Conservation (phyloP, 805 yeast species). For the Isabelozyma rhagii region DNA sequence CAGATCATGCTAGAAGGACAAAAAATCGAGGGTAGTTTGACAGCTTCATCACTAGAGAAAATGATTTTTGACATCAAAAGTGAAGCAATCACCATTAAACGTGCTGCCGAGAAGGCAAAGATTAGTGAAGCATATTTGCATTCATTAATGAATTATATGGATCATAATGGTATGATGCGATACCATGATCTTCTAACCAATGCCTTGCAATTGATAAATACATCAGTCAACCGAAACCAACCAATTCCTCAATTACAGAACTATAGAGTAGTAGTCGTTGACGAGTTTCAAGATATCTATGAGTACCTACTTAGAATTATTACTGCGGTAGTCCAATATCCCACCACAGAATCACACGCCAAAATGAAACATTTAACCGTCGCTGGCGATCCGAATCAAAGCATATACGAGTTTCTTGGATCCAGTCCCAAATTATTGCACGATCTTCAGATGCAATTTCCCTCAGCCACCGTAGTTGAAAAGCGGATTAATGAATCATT, state of each 20-base stretch:
- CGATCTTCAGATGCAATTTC: constrained; percentile 18
- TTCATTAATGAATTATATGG: constrained; percentile 24
- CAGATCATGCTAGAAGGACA: constrained; percentile 24
- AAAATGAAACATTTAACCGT: constrained; percentile 52
- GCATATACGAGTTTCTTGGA: constrained; percentile 67
- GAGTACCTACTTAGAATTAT: constrained; percentile 47
- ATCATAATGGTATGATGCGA: constrained; percentile 30
- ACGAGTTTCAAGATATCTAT: constrained; percentile 74
- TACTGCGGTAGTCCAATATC: constrained; percentile 31
- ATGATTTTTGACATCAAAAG: constrained; percentile 19
- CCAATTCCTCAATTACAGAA: constrained; percentile 19
- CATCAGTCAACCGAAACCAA: constrained; percentile 19
- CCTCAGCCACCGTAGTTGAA: constrained; percentile 17
- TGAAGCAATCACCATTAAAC: constrained; percentile 16
- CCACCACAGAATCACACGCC: constrained; percentile 13
- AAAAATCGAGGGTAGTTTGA: constrained; percentile 18
- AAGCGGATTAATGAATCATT: constrained; percentile 50
- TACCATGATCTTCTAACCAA: constrained; percentile 34
- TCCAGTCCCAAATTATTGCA: constrained; percentile 36
- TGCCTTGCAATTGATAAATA: constrained; percentile 26
- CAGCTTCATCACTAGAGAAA: constrained; percentile 20
- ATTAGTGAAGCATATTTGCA: constrained; percentile 25
- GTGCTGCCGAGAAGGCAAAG: constrained; percentile 19
- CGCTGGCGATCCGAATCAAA: constrained; percentile 72
- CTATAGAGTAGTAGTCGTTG: constrained; percentile 49